Evolutionary conservation across 176 grass and related monocot species (phyloP), one percentile per base, ranked within the genome.

Genomic region (Elaeis guineensis): DNA sequence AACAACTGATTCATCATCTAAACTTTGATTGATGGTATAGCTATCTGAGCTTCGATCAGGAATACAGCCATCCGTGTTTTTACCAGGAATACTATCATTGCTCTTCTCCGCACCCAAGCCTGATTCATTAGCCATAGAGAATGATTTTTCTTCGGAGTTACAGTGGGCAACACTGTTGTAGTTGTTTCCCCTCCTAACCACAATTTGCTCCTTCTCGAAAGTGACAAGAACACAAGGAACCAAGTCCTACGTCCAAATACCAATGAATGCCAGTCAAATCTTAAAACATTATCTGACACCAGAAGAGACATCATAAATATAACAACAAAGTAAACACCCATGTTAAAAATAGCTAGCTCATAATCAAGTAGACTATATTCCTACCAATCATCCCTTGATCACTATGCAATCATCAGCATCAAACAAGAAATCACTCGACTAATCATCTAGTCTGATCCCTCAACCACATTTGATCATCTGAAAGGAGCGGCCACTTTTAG

Each of bases 151-250:
- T 17, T 72, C 77, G 17, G 35, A 66, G 57, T 65, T 39, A 61
- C 72, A 59, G 1, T 79, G 18, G 48, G 72, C 52, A 71, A 24
- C 50, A 50, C 71, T 61, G 59, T 63, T 69, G 49, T 72, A 70
- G 12, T 90, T 78, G 22, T 82, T 90, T 63, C 91, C 86, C 69
- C 80, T 79, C 91, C 91, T 90, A 50, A 90, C 50, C 57, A 95
- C 71, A 71, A 95, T 95, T 64, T 95, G 91, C 48, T 83, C 91
- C 62, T 82, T 89, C 25, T 87, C 75, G 60, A 95, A 95, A 32
- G 75, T 86, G 21, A 90, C 80, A 69, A 80, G 49, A 64, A 87
- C 74, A 72, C 91, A 95, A 71, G 86, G 91, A 77, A 95, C 91
- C 77, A 90, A 63, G 12, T 90, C 86, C 91, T 90, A 19, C 49